These are phyloP conservation scores for Pueraria montana DNA, from an alignment of 306 rosid species.

Conservation along the genomic window DNA sequence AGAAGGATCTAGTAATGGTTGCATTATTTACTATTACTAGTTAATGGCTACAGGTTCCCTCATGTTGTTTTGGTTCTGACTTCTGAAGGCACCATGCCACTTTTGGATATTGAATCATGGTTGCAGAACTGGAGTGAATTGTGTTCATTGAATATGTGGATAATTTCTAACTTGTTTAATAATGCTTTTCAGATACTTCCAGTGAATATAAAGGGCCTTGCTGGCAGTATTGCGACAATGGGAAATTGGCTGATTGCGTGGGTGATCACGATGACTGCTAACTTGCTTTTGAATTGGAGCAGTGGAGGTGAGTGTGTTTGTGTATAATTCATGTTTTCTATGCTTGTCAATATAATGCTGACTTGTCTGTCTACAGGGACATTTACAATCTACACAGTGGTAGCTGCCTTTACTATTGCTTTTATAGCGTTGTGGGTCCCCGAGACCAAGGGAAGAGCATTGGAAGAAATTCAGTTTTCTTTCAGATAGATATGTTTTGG, in stretches of 20 bases:
- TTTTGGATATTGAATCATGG: slow-evolving; percentile 27
- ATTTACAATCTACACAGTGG: slow-evolving; percentile 65
- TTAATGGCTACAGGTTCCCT: too few species aligned
- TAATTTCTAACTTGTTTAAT: slow-evolving; percentile 37
- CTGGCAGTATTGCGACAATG: slow-evolving; percentile 79
- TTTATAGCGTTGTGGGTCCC: slow-evolving; percentile 75
- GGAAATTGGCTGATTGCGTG: slow-evolving; percentile 77
- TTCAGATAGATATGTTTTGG: slow-evolving; percentile 61
- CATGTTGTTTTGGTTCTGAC: not conserved
- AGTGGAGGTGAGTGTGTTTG: slow-evolving; percentile 69
- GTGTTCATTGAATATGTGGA: slow-evolving; percentile 3
- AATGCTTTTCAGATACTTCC: slow-evolving; percentile 74
- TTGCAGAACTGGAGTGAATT: slow-evolving; percentile 22
- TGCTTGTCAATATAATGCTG: slow-evolving; percentile 14
- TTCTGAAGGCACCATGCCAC: slow-evolving; percentile 33
- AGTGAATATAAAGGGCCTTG: slow-evolving; percentile 80
- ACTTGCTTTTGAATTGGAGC: slow-evolving; percentile 79
- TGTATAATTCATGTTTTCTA: not conserved
- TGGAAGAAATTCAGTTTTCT: slow-evolving; percentile 85
- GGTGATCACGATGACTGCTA: slow-evolving; percentile 78
- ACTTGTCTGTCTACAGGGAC: slow-evolving; percentile 63
- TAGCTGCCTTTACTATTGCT: slow-evolving; percentile 65
- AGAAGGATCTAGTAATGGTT: slow-evolving; percentile 3
- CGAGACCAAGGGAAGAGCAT: slow-evolving; percentile 86
- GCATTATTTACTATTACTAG: not conserved